These are phyloP conservation scores for Echeveria elegans DNA, from an alignment of 164 flowering plant species.

Conservation along the genomic window DNA sequence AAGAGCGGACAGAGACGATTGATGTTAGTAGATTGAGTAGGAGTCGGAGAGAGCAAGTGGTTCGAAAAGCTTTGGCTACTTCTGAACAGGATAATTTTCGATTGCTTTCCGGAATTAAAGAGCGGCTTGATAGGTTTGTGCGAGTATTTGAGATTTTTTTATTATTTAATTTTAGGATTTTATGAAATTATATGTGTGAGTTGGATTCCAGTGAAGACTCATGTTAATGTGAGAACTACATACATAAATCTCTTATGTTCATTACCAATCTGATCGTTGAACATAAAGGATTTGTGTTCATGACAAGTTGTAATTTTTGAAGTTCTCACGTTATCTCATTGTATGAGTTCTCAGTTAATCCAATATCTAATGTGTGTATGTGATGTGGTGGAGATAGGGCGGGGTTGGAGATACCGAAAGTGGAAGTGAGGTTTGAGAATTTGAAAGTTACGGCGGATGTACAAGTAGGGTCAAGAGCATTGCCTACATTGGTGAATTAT, in stretches of 20 bases:
- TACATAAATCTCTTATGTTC: too few relatives aligned
- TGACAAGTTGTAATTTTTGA: too few relatives aligned
- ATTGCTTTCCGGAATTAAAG: slow-evolving; percentile 64
- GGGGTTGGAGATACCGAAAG: slow-evolving; percentile 59
- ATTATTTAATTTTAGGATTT: too few relatives aligned
- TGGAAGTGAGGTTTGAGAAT: slow-evolving; percentile 72
- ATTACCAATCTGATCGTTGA: too few relatives aligned
- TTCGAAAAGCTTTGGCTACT: slow-evolving; percentile 66
- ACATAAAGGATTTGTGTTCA: too few relatives aligned
- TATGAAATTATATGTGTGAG: too few relatives aligned
- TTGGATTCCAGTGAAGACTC: too few relatives aligned
- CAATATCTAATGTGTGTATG: too few relatives aligned
- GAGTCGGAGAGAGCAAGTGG: slow-evolving; percentile 40
- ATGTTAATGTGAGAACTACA: too few relatives aligned
- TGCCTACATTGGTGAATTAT: slow-evolving; percentile 69
- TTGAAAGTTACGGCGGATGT: slow-evolving; percentile 50
- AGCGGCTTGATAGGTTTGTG: slow-evolving; percentile 57
- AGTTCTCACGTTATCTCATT: too few relatives aligned
- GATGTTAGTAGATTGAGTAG: slow-evolving; percentile 67
- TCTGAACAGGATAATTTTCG: slow-evolving; percentile 63
- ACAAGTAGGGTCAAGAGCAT: slow-evolving; percentile 60
- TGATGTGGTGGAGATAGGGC: slow-evolving; percentile 30
- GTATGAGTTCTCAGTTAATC: too few relatives aligned
- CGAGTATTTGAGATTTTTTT: not conserved
- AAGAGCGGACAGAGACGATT: slow-evolving; percentile 25